phyloP scores from a whole-genome alignment of 345 rosid species.

The Salix suchowensis region DNA sequence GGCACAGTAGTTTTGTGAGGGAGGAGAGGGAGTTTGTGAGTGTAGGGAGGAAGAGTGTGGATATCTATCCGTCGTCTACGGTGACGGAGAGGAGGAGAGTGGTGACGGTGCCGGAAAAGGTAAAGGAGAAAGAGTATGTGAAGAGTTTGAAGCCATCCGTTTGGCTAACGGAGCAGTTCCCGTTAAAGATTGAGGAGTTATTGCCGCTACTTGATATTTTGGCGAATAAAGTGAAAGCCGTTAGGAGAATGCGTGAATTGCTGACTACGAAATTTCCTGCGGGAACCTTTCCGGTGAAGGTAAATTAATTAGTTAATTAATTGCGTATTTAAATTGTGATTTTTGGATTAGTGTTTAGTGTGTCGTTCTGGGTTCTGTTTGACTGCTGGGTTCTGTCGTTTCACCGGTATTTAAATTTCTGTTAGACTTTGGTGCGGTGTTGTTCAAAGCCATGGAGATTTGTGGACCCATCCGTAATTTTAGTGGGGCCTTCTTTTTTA shows the following conservation, averaged over 20 bases:
- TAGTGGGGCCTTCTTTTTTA: neutral
- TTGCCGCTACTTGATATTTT: slow-evolving; percentile 87
- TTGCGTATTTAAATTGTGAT: neutral
- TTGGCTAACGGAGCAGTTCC: slow-evolving; percentile 95
- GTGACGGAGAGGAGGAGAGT: slow-evolving; percentile 32
- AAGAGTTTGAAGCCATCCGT: slow-evolving; percentile 77
- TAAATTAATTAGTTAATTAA: slow-evolving; percentile 16
- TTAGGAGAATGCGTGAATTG: slow-evolving; percentile 79
- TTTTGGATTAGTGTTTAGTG: neutral
- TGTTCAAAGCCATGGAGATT: too few species aligned
- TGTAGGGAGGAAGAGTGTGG: slow-evolving; percentile 71
- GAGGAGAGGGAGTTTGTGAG: slow-evolving; percentile 69
- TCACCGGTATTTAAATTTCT: too few species aligned
- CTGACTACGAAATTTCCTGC: slow-evolving; percentile 94
- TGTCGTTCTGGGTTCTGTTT: slow-evolving; percentile 10
- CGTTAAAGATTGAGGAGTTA: slow-evolving; percentile 83
- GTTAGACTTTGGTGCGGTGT: too few species aligned
- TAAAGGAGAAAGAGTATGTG: slow-evolving; percentile 82
- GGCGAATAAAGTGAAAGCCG: slow-evolving; percentile 94
- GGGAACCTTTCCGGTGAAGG: slow-evolving; percentile 97
- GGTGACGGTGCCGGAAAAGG: slow-evolving; percentile 40
- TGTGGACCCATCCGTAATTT: neutral
- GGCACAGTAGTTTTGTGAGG: slow-evolving; percentile 91
- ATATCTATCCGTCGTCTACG: slow-evolving; percentile 50
- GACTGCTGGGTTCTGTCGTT: neutral